Evolutionary conservation across 2,329 filamentous ascomycete species (phyloP), one percentile per base, ranked within the genome.

Genomic region (Colletotrichum agaves): DNA sequence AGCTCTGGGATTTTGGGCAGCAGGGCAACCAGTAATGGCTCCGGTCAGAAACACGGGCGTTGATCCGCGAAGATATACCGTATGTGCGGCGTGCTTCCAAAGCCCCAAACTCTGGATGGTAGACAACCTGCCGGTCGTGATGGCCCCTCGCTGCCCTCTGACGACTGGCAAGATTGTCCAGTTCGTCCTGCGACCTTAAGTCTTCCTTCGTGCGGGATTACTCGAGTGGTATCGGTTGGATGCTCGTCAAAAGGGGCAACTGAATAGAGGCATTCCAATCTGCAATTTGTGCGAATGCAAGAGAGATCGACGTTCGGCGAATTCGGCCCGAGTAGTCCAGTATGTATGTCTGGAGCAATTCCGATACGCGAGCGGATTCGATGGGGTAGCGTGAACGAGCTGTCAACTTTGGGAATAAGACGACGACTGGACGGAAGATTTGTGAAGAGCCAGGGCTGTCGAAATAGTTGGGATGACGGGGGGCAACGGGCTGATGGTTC

Each of bases 401-500:
- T 13, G 27, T 19, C 46, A 55, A 44, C n/a, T 41, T 21, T 15
- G 41, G 61, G 31, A 39, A 31, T 53, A 47, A 31, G n/a, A 23
- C 11, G 12, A 27, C 21, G 11, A 12, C 13, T 56, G 13, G 21
- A n/a, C 6, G 33, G 33, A 44, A 44, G 39, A 21, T 17, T 21
- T 33, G 33, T 41, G 6, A 55, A 55, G 23, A 23, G 39, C n/a
- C 31, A 41, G 21, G 39, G 33, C 52, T 53, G 37, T 64, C 19
- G 61, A 67, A 10, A 56, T 50, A 23, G 41, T 31, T 27, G 41
- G 53, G 47, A 55, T 53, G 64, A 64, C 39, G 37, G 49, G 41
- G 39, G 43, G 35, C 27, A 15, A 23, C 8, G 52, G 35, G 35
- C 7, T 57, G 33, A 41, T 27, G 37, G 21, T 13, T 13, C 33